A percentile compares a stretch with the other conserved stretches of the same genome.
Conservation (phyloP, 768 basidiomycete genomes). For the Trametes elegans region DNA sequence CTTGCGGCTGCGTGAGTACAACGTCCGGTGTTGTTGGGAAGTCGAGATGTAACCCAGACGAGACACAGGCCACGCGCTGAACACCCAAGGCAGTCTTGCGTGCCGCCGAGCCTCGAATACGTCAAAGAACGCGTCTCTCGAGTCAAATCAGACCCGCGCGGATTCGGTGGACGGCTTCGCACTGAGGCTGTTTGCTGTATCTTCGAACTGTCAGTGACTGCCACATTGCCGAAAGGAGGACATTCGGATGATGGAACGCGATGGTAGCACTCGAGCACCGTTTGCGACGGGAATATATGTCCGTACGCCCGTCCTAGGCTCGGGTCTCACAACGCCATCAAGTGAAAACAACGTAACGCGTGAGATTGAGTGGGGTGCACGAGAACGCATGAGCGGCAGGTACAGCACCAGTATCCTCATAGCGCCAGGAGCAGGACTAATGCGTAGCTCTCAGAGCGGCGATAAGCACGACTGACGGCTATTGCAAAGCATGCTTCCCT, state of each 20-base stretch:
- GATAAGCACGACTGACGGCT: slow-evolving; percentile 2
- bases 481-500: not conserved
- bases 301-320: not conserved
- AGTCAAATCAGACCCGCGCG: not conserved
- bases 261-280: too few species aligned
- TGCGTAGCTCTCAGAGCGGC: not conserved
- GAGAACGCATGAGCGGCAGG: not conserved
- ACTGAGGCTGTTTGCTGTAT: not conserved
- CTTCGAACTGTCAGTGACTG: not conserved
- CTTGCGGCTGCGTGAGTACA: not conserved
- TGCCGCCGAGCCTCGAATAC: not conserved
- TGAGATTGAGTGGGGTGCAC: not conserved
- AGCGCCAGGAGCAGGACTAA: not conserved
- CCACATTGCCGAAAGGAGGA: too few species aligned
- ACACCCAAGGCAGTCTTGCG: not conserved
- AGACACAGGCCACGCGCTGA: not conserved
- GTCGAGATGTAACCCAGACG: slow-evolving; percentile 1
- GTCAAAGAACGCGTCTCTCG: not conserved
- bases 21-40: not conserved
- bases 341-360: not conserved
- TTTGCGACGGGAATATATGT: too few species aligned
- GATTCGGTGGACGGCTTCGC: not conserved
- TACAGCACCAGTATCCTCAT: not conserved
- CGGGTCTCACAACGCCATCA: not conserved
- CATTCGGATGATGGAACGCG: too few species aligned